Percentiles rank a stretch among this genome's conserved stretches.
These are phyloP conservation scores for Tubosaeta sp. DNA, from an alignment of 768 basidiomycete species.

Conservation along the genomic window DNA sequence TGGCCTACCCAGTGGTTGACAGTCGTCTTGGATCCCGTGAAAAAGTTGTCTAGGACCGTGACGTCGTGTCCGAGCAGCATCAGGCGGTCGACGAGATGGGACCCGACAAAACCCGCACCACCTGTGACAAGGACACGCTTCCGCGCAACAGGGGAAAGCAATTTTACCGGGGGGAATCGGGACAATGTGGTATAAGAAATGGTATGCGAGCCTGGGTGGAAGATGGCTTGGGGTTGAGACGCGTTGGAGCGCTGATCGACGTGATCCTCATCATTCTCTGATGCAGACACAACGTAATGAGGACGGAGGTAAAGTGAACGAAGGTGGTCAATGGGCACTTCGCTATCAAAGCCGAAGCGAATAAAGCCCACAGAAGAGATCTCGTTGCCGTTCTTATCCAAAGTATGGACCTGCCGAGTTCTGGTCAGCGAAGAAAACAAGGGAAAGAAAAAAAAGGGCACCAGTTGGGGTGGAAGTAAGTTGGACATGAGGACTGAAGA, in stretches of 20 bases:
- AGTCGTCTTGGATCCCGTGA: conserved; percentile 97
- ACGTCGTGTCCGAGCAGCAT: conserved; percentile 98
- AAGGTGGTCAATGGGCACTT: conserved; percentile 73
- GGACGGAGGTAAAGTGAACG: conserved; percentile 86
- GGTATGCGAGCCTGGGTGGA: conserved; percentile 68
- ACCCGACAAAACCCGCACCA: conserved; percentile 98
- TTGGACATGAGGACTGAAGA: conserved; percentile 17
- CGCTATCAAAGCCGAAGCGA: conserved; percentile 87
- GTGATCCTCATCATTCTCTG: conserved; percentile 35
- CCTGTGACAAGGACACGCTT: conserved; percentile 95
- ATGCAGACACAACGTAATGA: conserved; percentile 58
- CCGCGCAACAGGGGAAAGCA: conserved; percentile 69
- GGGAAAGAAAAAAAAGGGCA: not conserved
- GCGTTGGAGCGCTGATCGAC: conserved; percentile 41
- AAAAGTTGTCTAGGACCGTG: conserved; percentile 97
- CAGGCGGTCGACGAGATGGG: conserved; percentile 94
- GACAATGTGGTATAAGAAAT: conserved; percentile 92
- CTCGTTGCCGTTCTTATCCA: conserved; percentile 72
- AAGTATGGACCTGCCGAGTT: conserved; percentile 47
- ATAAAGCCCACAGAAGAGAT: conserved; percentile 79
- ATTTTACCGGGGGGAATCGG: conserved; percentile 89
- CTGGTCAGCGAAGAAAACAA: conserved; percentile 5
- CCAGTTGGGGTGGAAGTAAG: conserved; percentile 17
- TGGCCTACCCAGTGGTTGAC: conserved; percentile 96
- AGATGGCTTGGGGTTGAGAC: conserved; percentile 85